Evolutionary conservation across 139 green algal species (phyloP), one percentile per base, ranked within the genome.

Genomic region (Dunaliella primolecta): DNA sequence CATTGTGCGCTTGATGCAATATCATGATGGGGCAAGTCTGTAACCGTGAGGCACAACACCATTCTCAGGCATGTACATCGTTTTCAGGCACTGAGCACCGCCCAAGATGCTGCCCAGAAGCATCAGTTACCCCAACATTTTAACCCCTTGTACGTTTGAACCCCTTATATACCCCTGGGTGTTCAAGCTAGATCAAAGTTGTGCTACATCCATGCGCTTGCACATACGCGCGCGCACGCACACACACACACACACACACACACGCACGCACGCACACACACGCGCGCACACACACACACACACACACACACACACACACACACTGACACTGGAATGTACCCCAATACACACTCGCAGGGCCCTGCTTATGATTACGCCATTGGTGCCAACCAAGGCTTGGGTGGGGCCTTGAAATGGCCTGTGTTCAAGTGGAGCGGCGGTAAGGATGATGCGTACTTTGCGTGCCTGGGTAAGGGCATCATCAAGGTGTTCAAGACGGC

Each of bases 401-500:
- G 89, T 78, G 92, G 93, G 37, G 88, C 91, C 55, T 87, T 96
- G 29, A 84, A 87, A 38, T 99, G 95, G 95, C 95, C 96, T 1
- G 86, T 98, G n/a, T 98, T 98, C 93, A 96, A 97, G 88, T 99
- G 97, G 96, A 90, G 90, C 7, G 95, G 95, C 34, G 93, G 94
- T 83, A 78, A 75, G 1, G 88, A 94, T 1, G 94, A 97, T 91
- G 88, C 88, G 55, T 98, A 94, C 88, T 96, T 98, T 86, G 97
- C 97, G 23, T 88, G 93, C n/a, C 86, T 98, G 85, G 92, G 88
- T 75, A 94, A 91, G 78, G 93, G 94, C 78, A 84, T 85, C 27
- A 93, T 98, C 86, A 94, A 85, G 36, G 91, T 99, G 78, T 99
- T 98, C 84, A 86, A 96, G 87, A 85, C 89, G 71, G 92, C 93